Evolutionary conservation across 371 early-diverging fungal species (phyloP).

Genomic region (Actinomortierella ambigua): DNA sequence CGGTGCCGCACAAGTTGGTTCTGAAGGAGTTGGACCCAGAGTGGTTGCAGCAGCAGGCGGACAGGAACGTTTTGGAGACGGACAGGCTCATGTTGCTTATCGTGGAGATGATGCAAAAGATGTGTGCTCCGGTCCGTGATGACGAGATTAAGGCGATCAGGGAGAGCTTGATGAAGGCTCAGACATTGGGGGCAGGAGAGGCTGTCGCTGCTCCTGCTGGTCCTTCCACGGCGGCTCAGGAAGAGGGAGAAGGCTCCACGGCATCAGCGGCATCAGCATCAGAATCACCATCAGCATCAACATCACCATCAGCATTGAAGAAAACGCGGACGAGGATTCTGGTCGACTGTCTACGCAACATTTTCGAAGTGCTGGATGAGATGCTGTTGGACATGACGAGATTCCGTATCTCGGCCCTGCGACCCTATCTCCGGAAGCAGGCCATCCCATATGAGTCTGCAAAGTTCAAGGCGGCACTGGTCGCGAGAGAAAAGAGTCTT

Average conservation of each 20-base stretch:
- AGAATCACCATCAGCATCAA: background rate
- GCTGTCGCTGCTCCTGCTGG: background rate
- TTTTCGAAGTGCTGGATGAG: constrained; percentile 30
- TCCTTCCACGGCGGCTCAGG: too few relatives aligned
- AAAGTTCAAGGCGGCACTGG: constrained; percentile 19
- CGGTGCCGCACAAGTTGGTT: constrained; percentile 11
- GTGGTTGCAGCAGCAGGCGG: constrained; percentile 40
- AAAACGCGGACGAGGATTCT: constrained; percentile 12
- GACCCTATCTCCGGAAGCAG: constrained; percentile 36
- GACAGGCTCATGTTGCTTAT: constrained; percentile 17
- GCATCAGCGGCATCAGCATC: background rate
- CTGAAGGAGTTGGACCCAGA: constrained; percentile 29
- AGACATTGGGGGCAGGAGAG: background rate
- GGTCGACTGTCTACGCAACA: constrained; percentile 23
- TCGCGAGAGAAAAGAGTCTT: constrained; percentile 7
- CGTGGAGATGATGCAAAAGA: constrained; percentile 17
- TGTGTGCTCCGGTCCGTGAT: constrained; percentile 41
- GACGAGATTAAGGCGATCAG: constrained; percentile 10
- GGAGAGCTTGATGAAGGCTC: constrained; percentile 7
- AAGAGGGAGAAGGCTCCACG: background rate
- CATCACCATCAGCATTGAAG: constrained; percentile 9
- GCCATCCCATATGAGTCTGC: constrained; percentile 37
- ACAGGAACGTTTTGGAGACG: constrained; percentile 27
- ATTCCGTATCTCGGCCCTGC: constrained; percentile 23
- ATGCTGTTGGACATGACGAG: constrained; percentile 41